Base-by-base conservation (phyloP, 805 yeast species). In the Candida schatavii region DNA sequence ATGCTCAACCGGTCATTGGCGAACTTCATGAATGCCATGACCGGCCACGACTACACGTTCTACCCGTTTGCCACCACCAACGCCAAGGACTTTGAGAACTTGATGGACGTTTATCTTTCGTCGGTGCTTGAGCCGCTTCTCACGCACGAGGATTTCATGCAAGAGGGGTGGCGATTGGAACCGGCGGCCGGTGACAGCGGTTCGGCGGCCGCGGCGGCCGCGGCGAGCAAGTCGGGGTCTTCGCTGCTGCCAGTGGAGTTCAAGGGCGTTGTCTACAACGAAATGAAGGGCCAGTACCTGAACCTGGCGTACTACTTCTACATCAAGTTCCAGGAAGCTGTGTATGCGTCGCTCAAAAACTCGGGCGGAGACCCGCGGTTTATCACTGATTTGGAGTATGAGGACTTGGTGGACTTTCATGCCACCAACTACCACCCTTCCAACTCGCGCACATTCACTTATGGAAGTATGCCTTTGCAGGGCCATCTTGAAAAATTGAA, bases 1-100 rank as follows among this genome's bases (percentile, higher is more conserved):
- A 93, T 93, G 99, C 72, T 91, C 45, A 91, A 89, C 61, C 69
- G 97, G 48, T 88, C 97, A n/a, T 68, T 93, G 54, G 82, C 97
- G 26, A 93, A 88, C 60, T 93, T 89, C 64, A 93, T 93, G 99
- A 93, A 93, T 60, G 99, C 99, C 6, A 88, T 93, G 97, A 93
- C 99, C 0, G 99, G 96, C 18, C 90, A 86, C 52, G 98, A 93
- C 63, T 90, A 89, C 57, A 93, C 99, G 0, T 90, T 81, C 62
- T 93, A 86, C 55, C 99, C 99, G 3, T 93, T 93, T 70, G 86
- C 98, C 22, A 93, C 99, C 2, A 91, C 98, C 9, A 93, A 93
- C 62, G 60, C 64, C 33, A 78, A 77, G 41, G 99, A 93, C 59
- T 93, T 76, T 60, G 74, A 75, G 25, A 93, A 93, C 56, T 72